A percentile compares a stretch with the other conserved stretches of the same genome.
Conservation (phyloP, 257 asterid genomes). For the Agastache rugosa region DNA sequence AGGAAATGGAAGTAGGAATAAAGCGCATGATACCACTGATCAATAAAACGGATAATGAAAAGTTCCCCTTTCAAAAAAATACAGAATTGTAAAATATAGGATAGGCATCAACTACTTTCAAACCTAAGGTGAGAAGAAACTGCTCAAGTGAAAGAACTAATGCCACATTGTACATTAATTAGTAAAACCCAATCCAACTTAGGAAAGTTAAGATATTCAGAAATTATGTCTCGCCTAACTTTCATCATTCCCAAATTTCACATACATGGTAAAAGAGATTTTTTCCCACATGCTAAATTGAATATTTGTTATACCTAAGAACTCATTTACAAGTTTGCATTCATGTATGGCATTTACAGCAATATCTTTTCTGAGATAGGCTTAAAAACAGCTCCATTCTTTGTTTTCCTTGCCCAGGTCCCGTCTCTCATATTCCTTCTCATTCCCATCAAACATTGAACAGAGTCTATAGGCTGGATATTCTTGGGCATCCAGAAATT, state of each 20-base stretch:
- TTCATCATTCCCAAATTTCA: no score
- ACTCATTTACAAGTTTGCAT: constrained; percentile 9
- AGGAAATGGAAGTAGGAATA: constrained; percentile 16
- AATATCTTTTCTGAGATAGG: constrained; percentile 5
- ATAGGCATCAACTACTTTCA: constrained; percentile 24
- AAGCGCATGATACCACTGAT: constrained; percentile 13
- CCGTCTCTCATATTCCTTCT: background rate
- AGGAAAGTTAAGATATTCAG: no score
- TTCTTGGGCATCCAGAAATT: no score
- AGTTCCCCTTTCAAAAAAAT: constrained; percentile 6
- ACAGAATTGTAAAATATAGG: background rate
- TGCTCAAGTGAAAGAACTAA: background rate
- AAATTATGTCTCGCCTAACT: no score
- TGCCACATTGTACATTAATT: background rate
- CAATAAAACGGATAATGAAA: background rate
- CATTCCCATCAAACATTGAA: no score
- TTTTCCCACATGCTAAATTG: background rate
- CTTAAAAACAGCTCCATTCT: background rate
- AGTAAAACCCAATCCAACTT: background rate
- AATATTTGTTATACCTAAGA: background rate
- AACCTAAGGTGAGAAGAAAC: constrained; percentile 6
- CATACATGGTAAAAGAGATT: no score
- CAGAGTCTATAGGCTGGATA: no score
- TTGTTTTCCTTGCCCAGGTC: constrained; percentile 19
- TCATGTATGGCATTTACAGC: constrained; percentile 15